Evolutionary conservation across 768 basidiomycete genomes (phyloP), one percentile per base, ranked within the genome.

Genomic region (Cubamyces sp.): DNA sequence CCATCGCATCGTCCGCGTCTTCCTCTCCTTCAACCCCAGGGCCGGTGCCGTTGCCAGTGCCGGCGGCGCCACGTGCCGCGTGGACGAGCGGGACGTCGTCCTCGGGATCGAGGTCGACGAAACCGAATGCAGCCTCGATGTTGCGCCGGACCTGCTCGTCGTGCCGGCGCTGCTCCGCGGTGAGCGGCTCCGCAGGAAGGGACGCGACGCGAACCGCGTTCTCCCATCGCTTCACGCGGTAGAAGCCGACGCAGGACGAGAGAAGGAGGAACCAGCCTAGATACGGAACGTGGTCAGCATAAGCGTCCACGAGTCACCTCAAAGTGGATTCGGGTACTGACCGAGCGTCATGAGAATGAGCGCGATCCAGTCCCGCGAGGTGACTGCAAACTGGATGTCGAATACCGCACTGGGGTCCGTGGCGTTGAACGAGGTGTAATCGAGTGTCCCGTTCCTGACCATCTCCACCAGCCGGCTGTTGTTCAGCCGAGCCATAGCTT

Each of bases 261-360:
- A 97, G 79, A 34, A 98, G 79, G 23, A 98, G 79, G 81, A 96
- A 94, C 95, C 95, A 97, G 14, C 94, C 89, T 91, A 59, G 26
- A 16, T 12, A 16, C 43, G 34, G 42, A 65, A 21, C 43, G 3
- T 3, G 50, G 45, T 34, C 28, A 50, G 50, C 23, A 37, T 19
- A 39, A n/a, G n/a, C n/a, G n/a, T n/a, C n/a, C n/a, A n/a, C n/a
- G n/a, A n/a, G n/a, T n/a, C n/a, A n/a, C n/a, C n/a, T n/a, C n/a
- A n/a, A n/a, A n/a, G n/a, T n/a, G n/a, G n/a, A n/a, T n/a, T n/a
- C n/a, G 2, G n/a, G 21, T 42, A 39, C 11, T 43, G 48, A 88
- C 89, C 96, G 47, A 95, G 68, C 0, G 90, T 92, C 91, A 98
- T 96, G 71, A 98, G 82, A 57, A 96, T 74, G 77, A 97, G 94